Evolutionary conservation across 495 filamentous ascomycete genomes (phyloP).

Genomic region (Physcia stellaris): DNA sequence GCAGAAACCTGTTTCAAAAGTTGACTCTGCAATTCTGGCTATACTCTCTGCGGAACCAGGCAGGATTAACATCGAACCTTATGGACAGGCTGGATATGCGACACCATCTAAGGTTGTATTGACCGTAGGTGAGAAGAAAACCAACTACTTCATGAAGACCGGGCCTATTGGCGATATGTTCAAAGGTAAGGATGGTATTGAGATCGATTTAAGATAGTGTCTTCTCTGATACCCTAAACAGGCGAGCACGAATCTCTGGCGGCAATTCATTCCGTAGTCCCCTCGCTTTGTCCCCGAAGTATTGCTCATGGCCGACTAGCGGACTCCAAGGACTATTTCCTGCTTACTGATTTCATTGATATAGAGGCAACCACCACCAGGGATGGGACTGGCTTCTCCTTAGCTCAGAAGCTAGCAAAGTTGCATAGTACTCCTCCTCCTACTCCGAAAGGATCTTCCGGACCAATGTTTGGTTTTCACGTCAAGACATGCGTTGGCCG

Average conservation of each 20-base stretch:
- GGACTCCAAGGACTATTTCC: slow-evolving; percentile 40
- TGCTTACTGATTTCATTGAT: slow-evolving; percentile 73
- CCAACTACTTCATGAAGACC: slow-evolving; percentile 1
- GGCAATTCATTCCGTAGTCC: slow-evolving; percentile 56
- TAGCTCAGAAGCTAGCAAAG: slow-evolving; percentile 64
- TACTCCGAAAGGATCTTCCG: slow-evolving; percentile 40
- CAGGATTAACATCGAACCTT: background rate
- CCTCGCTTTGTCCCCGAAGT: slow-evolving; percentile 59
- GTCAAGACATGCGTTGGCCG: slow-evolving; percentile 76
- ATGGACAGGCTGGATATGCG: slow-evolving; percentile 1
- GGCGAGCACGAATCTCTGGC: slow-evolving; percentile 78
- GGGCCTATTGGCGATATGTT: slow-evolving; percentile 1
- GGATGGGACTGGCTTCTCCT: slow-evolving; percentile 28
- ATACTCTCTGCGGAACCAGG: background rate
- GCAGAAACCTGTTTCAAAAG: background rate
- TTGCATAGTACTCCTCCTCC: slow-evolving; percentile 70
- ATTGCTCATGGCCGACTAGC: slow-evolving; percentile 52
- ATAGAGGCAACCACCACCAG: slow-evolving; percentile 20
- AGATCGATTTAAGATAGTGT: no score
- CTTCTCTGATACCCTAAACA: no score
- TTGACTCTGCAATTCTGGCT: background rate
- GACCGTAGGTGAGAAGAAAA: background rate
- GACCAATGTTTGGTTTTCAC: slow-evolving; percentile 64
- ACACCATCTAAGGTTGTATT: background rate
- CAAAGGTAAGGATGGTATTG: no score